Percentiles rank a stretch among this genome's conserved stretches.
These are phyloP conservation scores for Alternaria arbusti DNA, from an alignment of 2,329 filamentous ascomycete genomes.

Conservation along the genomic window DNA sequence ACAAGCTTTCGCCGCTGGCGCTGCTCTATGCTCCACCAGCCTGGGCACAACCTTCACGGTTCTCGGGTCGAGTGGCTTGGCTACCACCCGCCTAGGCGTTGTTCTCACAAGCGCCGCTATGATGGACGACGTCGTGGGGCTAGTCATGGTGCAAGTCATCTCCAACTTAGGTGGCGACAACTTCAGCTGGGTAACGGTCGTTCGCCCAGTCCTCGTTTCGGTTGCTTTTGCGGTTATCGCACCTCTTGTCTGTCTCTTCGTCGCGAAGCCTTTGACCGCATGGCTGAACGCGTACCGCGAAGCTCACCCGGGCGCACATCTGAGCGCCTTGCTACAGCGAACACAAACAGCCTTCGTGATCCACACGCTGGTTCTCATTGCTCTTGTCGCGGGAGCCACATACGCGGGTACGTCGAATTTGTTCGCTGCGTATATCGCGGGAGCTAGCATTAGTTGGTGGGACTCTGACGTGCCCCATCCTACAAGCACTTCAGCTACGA, in stretches of 20 bases:
- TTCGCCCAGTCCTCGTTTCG: conserved; percentile 61
- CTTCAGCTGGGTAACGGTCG: conserved; percentile 52
- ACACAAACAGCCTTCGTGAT: conserved; percentile 52
- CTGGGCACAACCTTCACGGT: conserved; percentile 74
- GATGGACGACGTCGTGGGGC: conserved; percentile 79
- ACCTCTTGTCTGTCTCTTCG: conserved; percentile 56
- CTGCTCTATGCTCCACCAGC: conserved; percentile 75
- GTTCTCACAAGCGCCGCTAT: conserved; percentile 77
- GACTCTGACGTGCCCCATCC: conserved; percentile 50
- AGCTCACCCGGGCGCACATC: conserved; percentile 15
- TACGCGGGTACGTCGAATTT: conserved; percentile 69
- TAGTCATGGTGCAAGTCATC: conserved; percentile 80
- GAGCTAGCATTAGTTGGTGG: conserved; percentile 67
- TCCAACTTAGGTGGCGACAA: conserved; percentile 63
- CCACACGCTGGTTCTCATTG: conserved; percentile 60
- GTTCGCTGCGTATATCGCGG: conserved; percentile 66
- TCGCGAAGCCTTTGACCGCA: conserved; percentile 53
- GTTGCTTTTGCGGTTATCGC: conserved; percentile 59
- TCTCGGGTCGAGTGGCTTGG: conserved; percentile 65
- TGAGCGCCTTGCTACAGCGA: conserved; percentile 34
- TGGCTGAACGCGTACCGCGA: conserved; percentile 43
- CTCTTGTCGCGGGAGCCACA: conserved; percentile 57
- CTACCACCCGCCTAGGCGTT: conserved; percentile 62
- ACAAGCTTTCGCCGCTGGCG: conserved; percentile 75
- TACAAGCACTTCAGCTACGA: neutral